A percentile compares a stretch with the other conserved stretches of the same genome.
phyloP scores from a whole-genome alignment of 2,329 filamentous ascomycete species.

The Aspergillus latus region DNA sequence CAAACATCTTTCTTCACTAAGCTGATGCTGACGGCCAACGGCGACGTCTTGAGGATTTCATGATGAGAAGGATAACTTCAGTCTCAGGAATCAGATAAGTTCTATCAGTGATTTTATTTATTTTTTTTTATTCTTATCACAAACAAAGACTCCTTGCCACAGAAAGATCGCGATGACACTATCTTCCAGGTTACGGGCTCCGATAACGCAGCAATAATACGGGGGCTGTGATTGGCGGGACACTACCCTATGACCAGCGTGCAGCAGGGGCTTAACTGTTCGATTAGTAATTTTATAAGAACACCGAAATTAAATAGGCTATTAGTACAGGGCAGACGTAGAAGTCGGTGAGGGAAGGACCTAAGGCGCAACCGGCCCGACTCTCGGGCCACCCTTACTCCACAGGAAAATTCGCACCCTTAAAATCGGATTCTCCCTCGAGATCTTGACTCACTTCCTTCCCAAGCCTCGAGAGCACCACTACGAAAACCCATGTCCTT shows the following conservation, averaged over 20 bases:
- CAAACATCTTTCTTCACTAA: background rate
- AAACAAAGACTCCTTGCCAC: background rate
- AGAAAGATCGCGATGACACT: constrained; percentile 2
- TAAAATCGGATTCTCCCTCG: constrained; percentile 8
- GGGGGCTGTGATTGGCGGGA: background rate
- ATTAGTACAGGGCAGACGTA: background rate
- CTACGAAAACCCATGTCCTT: constrained; percentile 27
- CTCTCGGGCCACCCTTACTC: constrained; percentile 7
- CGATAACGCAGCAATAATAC: constrained; percentile 15
- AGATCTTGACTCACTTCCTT: constrained; percentile 13
- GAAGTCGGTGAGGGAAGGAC: constrained; percentile 31
- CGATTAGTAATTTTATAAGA: too few species aligned
- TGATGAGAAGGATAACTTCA: background rate
- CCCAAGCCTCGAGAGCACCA: constrained; percentile 9
- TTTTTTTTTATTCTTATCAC: background rate
- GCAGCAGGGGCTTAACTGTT: background rate
- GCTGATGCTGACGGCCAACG: background rate
- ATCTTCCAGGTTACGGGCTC: background rate
- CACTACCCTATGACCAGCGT: too few species aligned
- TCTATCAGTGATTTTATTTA: too few species aligned
- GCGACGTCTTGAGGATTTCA: background rate
- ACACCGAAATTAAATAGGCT: background rate
- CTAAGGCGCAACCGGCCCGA: constrained; percentile 29
- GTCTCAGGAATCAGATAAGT: background rate
- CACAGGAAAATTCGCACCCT: constrained; percentile 9